A percentile compares a stretch with the other conserved stretches of the same genome.
These are phyloP conservation scores for Dothideomycetes sp. DNA, from an alignment of 2,329 filamentous ascomycete genomes.

Conservation along the genomic window DNA sequence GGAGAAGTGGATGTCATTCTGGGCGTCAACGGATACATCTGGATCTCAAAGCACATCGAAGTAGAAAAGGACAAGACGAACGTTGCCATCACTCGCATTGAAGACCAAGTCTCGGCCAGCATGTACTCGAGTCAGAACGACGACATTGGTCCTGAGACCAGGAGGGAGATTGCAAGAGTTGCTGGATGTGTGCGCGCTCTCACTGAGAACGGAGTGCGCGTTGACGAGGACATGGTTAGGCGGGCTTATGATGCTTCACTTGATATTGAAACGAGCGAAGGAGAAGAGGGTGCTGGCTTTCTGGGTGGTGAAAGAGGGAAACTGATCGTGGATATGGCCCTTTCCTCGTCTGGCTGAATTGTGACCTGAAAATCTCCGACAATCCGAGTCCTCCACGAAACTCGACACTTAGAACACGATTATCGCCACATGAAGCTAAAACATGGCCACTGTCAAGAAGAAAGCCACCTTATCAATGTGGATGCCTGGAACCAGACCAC, in stretches of 20 bases:
- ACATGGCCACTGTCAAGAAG: too few species aligned
- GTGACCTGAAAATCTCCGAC: too few species aligned
- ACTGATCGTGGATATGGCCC: slow-evolving; percentile 23
- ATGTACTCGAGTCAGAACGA: slow-evolving; percentile 97
- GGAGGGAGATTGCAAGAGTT: slow-evolving; percentile 79
- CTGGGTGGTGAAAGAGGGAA: slow-evolving; percentile 26
- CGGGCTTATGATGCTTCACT: slow-evolving; percentile 73
- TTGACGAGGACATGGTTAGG: slow-evolving; percentile 84
- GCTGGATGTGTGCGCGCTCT: slow-evolving; percentile 71
- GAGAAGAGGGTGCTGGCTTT: slow-evolving; percentile 36
- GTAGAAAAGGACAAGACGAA: slow-evolving; percentile 38
- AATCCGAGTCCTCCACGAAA: too few species aligned
- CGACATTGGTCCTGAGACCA: slow-evolving; percentile 60
- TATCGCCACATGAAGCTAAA: too few species aligned
- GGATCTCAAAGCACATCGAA: slow-evolving; percentile 77
- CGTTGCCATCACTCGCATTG: slow-evolving; percentile 67
- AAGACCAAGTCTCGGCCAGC: slow-evolving; percentile 72
- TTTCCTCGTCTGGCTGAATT: slow-evolving; percentile 10
- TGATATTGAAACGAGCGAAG: slow-evolving; percentile 56
- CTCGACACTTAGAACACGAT: too few species aligned
- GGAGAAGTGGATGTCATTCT: slow-evolving; percentile 74
- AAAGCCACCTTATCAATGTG: too few species aligned
- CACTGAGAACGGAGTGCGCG: slow-evolving; percentile 68
- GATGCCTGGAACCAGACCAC: too few species aligned
- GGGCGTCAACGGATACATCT: slow-evolving; percentile 94